phyloP scores from a whole-genome alignment of 768 basidiomycete species.

The Lactarius quietus region DNA sequence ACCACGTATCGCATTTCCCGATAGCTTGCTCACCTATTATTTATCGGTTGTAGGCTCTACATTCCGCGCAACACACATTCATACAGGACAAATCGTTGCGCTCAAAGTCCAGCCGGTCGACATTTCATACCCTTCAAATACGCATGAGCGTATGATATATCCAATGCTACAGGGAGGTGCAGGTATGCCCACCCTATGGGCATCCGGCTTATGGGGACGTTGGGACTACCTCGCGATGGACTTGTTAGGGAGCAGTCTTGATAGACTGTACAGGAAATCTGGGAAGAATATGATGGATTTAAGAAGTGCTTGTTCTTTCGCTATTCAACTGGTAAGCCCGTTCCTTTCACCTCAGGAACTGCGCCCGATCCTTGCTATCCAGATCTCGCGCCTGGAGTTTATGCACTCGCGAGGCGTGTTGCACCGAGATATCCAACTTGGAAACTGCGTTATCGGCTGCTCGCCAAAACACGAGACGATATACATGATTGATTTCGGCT shows the following conservation, averaged over 20 bases:
- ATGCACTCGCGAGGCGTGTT: slow-evolving; percentile 74
- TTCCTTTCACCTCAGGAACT: not conserved
- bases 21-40: not conserved
- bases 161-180: slow-evolving; percentile 65
- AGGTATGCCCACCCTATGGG: slow-evolving; percentile 74
- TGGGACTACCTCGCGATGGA: slow-evolving; percentile 63
- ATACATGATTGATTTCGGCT: slow-evolving; percentile 87
- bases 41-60: slow-evolving; percentile 56
- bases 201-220: slow-evolving; percentile 35
- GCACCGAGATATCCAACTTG: slow-evolving; percentile 77
- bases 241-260: slow-evolving; percentile 66
- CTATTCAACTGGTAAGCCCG: slow-evolving; percentile 66
- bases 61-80: slow-evolving; percentile 56
- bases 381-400: slow-evolving; percentile 70
- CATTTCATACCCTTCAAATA: slow-evolving; percentile 74
- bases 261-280: slow-evolving; percentile 53
- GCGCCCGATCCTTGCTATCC: not conserved
- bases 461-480: slow-evolving; percentile 54
- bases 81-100: slow-evolving; percentile 58
- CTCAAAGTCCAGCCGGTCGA: slow-evolving; percentile 69
- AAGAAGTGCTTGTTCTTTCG: slow-evolving; percentile 68
- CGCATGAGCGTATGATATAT: slow-evolving; percentile 65
- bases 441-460: slow-evolving; percentile 67
- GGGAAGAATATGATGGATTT: slow-evolving; percentile 62
- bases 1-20: not conserved